Conservation (phyloP, 2,329 filamentous ascomycete genomes). For the Colletotrichum cuscutae region DNA sequence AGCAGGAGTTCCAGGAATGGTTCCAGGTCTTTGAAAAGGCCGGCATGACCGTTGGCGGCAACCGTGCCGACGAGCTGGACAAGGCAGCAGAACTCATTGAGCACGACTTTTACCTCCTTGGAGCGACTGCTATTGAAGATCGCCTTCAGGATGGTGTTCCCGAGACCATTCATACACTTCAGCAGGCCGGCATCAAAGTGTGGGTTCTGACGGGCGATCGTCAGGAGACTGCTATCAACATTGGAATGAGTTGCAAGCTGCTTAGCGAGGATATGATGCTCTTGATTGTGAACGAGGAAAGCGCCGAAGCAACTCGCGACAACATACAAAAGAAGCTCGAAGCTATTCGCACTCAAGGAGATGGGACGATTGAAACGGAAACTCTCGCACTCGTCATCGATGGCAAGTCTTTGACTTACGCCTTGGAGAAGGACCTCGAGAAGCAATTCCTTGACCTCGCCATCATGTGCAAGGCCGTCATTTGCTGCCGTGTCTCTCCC, state of each 20-base stretch:
- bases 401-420: constrained; percentile 93
- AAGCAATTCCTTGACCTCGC: constrained; percentile 94
- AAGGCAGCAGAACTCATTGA: constrained; percentile 98
- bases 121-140: constrained; percentile 97
- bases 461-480: constrained; percentile 97
- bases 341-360: constrained; percentile 85
- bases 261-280: constrained; percentile 99
- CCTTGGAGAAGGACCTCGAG: constrained; percentile 92
- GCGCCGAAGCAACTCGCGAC: constrained; percentile 79
- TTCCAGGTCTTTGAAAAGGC: constrained; percentile 86
- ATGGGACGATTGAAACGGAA: constrained; percentile 81
- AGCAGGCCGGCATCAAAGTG: constrained; percentile 97
- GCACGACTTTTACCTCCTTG: constrained; percentile 88
- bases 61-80: constrained; percentile 92
- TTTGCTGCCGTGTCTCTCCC: constrained; percentile 96
- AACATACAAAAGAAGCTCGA: constrained; percentile 95
- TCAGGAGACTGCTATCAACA: constrained; percentile 99
- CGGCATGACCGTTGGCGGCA: constrained; percentile 89
- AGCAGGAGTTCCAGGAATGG: constrained; percentile 92
- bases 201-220: constrained; percentile 98
- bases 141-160: constrained; percentile 96
- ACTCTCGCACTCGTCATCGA: constrained; percentile 93
- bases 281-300: constrained; percentile 94
- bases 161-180: constrained; percentile 96
- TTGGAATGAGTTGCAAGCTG: constrained; percentile 99